Base-by-base conservation (phyloP, 1,284 basidiomycete species). In the Pseudozyma tsukubaensis region DNA sequence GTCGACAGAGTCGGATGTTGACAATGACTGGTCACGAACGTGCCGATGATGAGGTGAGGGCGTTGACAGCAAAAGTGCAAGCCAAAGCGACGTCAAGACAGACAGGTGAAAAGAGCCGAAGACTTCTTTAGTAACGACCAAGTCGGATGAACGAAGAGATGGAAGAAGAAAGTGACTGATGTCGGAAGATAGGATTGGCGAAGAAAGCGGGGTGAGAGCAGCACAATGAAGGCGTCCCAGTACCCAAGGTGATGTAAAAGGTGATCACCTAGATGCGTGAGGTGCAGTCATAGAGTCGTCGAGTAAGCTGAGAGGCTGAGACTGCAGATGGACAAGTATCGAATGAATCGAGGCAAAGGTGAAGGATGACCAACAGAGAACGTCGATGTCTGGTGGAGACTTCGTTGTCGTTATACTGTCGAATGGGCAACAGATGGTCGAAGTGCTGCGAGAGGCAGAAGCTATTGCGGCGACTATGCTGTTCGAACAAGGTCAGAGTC, bases 151-250 rank as follows among this genome's bases (percentile, higher is more conserved):
- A 18, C 14, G 13, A 19, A 18, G 4, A 14, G 16, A 43, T 43
- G 14, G 9, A n/a, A 19, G 18, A 13, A 10, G 42, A 43, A 16
- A 18, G 42, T n/a, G 18, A 19, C 9, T 43, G 42, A 19, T n/a
- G 19, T 13, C 16, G 13, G 29, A 16, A 11, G 13, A 4, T 19
- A 12, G 19, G 21, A 13, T 19, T 11, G 60, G 55, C 29, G 24
- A n/a, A 16, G 39, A 37, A 52, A 42, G 36, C 37, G 24, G 44
- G 44, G 24, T 45, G 54, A 74, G 72, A 74, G 57, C 72, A 74
- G 72, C 72, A 66, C 72, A 74, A 57, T 70, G 36, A 74, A 74
- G 72, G 72, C 72, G 72, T 74, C 68, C 61, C 69, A 43, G 37
- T 32, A 47, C 64, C 49, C 35, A 34, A 60, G 71, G 65, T 65